Conservation (phyloP, 495 filamentous ascomycete species). For the Penicillium fimorum region DNA sequence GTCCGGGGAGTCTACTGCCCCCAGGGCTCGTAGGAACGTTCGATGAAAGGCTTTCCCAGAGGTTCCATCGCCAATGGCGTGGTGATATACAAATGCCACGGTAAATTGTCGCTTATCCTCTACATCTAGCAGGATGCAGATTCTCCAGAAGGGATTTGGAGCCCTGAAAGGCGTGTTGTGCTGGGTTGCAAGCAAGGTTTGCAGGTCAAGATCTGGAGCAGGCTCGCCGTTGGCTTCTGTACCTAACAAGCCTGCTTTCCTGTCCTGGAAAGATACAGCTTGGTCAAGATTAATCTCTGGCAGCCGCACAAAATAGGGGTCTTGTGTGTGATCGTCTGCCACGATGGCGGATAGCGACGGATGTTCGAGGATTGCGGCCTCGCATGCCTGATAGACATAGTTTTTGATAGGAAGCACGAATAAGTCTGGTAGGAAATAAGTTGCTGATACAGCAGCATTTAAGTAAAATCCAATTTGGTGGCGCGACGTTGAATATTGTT, state of each 20-base stretch:
- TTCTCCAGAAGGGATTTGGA: slow-evolving; percentile 39
- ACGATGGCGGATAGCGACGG: slow-evolving; percentile 44
- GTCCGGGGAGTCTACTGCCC: slow-evolving; percentile 6
- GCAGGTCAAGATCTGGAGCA: slow-evolving; percentile 30
- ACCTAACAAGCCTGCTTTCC: slow-evolving; percentile 14
- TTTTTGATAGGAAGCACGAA: slow-evolving; percentile 32
- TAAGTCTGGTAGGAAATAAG: slow-evolving; percentile 33
- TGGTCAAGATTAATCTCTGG: slow-evolving; percentile 40
- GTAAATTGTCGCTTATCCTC: slow-evolving; percentile 28
- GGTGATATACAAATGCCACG: slow-evolving; percentile 41
- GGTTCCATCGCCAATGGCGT: slow-evolving; percentile 34
- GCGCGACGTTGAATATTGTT: slow-evolving; percentile 44
- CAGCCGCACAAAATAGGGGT: slow-evolving; percentile 47
- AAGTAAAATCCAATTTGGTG: slow-evolving; percentile 46
- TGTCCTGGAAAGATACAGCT: slow-evolving; percentile 32
- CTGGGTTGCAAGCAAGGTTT: slow-evolving; percentile 34
- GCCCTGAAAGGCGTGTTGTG: slow-evolving; percentile 37
- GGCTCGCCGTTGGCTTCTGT: slow-evolving; percentile 22
- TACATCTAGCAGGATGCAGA: slow-evolving; percentile 30
- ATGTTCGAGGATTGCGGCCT: slow-evolving; percentile 39
- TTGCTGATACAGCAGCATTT: slow-evolving; percentile 41
- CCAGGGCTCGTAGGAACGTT: slow-evolving; percentile 30
- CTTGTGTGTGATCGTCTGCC: slow-evolving; percentile 37
- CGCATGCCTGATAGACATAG: slow-evolving; percentile 39
- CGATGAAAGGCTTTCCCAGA: slow-evolving; percentile 39